phyloP scores from a whole-genome alignment of 1,284 basidiomycete species.

The Leccinum solheimii region DNA sequence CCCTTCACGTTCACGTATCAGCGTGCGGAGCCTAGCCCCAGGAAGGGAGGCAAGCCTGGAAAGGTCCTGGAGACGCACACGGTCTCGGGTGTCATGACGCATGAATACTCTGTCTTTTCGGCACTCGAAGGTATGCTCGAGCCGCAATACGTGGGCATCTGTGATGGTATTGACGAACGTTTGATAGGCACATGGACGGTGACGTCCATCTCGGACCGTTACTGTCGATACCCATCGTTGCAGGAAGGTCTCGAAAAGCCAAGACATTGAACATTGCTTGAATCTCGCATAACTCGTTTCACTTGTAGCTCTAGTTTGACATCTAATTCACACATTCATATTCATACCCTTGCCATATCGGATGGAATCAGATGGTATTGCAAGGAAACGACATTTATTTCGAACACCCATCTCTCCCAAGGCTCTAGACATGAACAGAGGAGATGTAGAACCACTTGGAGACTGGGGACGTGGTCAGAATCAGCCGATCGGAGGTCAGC shows the following conservation, averaged over 20 bases:
- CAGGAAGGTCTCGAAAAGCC: constrained; percentile 41
- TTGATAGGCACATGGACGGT: constrained; percentile 84
- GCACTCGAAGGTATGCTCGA: constrained; percentile 75
- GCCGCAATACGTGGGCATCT: background rate
- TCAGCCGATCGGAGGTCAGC: background rate
- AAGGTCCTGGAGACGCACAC: constrained; percentile 88
- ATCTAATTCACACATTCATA: constrained; percentile 7
- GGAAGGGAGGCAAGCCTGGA: constrained; percentile 63
- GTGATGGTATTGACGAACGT: constrained; percentile 16
- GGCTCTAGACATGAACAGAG: constrained; percentile 68
- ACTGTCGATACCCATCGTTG: constrained; percentile 73
- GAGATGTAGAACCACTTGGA: constrained; percentile 92
- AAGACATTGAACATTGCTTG: constrained; percentile 15
- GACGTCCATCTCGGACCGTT: constrained; percentile 83
- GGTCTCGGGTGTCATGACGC: constrained; percentile 74
- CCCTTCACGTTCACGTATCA: constrained; percentile 97
- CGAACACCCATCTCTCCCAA: background rate
- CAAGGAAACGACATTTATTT: background rate
- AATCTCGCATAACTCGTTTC: constrained; percentile 23
- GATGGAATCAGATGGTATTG: constrained; percentile 7
- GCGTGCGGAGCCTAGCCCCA: constrained; percentile 65
- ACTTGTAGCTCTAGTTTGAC: constrained; percentile 35
- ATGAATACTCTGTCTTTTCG: constrained; percentile 86
- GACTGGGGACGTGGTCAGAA: constrained; percentile 51
- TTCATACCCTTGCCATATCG: background rate